Evolutionary conservation across 1,139 yeast species (phyloP), one percentile per base, ranked within the genome.

Genomic region (Diutina ranongensis): DNA sequence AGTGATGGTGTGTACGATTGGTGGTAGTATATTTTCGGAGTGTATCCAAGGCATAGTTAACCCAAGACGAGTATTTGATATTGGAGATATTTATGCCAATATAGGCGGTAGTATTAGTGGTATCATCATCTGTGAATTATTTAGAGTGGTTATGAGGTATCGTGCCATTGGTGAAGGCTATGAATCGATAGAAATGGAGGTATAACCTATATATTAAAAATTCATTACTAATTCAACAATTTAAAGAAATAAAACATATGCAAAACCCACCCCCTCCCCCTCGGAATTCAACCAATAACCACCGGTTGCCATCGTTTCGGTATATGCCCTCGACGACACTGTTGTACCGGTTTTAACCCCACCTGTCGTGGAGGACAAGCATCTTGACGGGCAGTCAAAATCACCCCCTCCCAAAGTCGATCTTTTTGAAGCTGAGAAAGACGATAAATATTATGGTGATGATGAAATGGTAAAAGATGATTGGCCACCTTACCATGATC

Each of bases 1-100:
- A 1, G 54, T 72, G 16, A 48, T 64, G 1, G 63, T 65, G 18
- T 74, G 80, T 53, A 67, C 78, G 3, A 46, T 65, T 2, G 59
- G 66, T 1, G 78, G 71, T 3, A 65, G 78, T 27, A 58, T 77
- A 15, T 64, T 68, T 5, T 79, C 79, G 61, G 85, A 79, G 56
- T 58, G 76, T 41, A 55, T 68, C 4, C 83, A 77, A 38, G 42
- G 42, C 20, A n/a, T 25, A 13, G 13, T 38, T 13, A 38, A 38
- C 18, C 42, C 42, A 2, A n/a, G 8, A 3, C 42, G 42, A 25
- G 31, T 38, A 32, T 48, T 65, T 67, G 44, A 79, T 76, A 45
- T 79, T 82, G 0, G 87, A 87, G 10, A 83, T 74, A 22, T 76
- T 74, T 22, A 25, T 15, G 32, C 32, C 4, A 38, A 38, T 25